Evolutionary conservation across 2,329 filamentous ascomycete species (phyloP).

Genomic region (Penicillium sp.): DNA sequence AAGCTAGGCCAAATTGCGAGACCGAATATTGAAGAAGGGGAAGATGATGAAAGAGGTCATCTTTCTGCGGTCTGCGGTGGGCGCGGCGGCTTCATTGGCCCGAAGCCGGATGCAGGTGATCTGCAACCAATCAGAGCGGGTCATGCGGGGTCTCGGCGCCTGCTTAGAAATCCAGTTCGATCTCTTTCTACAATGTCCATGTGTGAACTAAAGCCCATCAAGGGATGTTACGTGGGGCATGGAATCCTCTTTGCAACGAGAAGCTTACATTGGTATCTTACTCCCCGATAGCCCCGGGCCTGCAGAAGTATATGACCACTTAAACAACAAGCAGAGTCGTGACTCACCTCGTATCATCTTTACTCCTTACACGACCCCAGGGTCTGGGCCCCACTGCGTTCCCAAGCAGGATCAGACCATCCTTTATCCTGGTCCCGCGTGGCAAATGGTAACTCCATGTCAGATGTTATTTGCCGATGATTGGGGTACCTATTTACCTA

Average conservation of each 20-base stretch:
- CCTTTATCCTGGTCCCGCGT: not conserved
- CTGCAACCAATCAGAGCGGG: slow-evolving; percentile 16
- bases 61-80: slow-evolving; percentile 7
- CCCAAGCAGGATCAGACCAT: not conserved
- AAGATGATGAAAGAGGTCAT: slow-evolving; percentile 13
- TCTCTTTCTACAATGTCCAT: slow-evolving; percentile 2
- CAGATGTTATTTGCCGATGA: not conserved
- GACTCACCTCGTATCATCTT: not conserved
- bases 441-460: not conserved
- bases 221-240: not conserved
- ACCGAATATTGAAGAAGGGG: slow-evolving; percentile 1
- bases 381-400: slow-evolving; percentile 1
- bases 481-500: not conserved
- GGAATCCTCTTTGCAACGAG: not conserved
- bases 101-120: slow-evolving; percentile 10
- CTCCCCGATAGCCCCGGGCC: not conserved
- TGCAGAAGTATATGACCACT: not conserved
- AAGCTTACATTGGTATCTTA: not conserved
- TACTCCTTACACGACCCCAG: not conserved
- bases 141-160: not conserved
- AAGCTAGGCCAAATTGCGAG: not conserved
- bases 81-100: slow-evolving; percentile 12
- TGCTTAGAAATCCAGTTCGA: slow-evolving; percentile 31
- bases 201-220: not conserved
- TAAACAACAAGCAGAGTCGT: not conserved